These are phyloP conservation scores for Fragilaria crotonensis DNA, from an alignment of 108 stramenopile species.

Conservation along the genomic window DNA sequence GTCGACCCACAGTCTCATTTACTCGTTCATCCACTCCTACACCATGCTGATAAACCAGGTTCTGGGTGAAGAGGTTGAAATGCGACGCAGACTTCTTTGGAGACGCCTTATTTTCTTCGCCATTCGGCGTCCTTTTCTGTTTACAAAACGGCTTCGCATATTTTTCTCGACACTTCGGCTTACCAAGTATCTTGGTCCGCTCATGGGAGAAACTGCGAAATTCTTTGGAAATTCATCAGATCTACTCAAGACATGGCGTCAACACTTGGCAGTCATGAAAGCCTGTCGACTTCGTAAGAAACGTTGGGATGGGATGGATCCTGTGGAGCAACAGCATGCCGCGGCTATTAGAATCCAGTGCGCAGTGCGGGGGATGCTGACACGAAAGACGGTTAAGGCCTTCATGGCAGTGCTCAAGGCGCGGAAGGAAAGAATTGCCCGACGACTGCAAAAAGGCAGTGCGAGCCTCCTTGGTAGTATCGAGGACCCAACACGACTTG, in stretches of 20 bases:
- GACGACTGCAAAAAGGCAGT: conserved; percentile 25
- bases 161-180: conserved; percentile 30
- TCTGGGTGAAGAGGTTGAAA: neutral
- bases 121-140: conserved; percentile 21
- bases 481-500: conserved; percentile 7
- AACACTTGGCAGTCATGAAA: conserved; percentile 27
- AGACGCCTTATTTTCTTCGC: neutral
- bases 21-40: conserved; percentile 19
- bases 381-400: conserved; percentile 23
- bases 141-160: conserved; percentile 9
- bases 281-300: conserved; percentile 22
- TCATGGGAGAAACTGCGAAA: conserved; percentile 60
- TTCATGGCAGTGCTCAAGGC: conserved; percentile 9
- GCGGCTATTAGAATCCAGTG: conserved; percentile 53
- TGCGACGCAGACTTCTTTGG: neutral
- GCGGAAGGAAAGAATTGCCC: conserved; percentile 1
- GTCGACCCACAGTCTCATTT: conserved; percentile 20
- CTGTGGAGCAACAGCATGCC: conserved; percentile 19
- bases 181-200: conserved; percentile 56
- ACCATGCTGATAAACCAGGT: neutral
- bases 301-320: conserved; percentile 17
- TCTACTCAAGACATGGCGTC: conserved; percentile 33
- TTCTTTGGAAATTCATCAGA: conserved; percentile 42
- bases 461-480: conserved; percentile 4
- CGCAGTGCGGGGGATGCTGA: conserved; percentile 29